Base-by-base conservation (phyloP, 208 protist species). In the Crithidia expoeki region DNA sequence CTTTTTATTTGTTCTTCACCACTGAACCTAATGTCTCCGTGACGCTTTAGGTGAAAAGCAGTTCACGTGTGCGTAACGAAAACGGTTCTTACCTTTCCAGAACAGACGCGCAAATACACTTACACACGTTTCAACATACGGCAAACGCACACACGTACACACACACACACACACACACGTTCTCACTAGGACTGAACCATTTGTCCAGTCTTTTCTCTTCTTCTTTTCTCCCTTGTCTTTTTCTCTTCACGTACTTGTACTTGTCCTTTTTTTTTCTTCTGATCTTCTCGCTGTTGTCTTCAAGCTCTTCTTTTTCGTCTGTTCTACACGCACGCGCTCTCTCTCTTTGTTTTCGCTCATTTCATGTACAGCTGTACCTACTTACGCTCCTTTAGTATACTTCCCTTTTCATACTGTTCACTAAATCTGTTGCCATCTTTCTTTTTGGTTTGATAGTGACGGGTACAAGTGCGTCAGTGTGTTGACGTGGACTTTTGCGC, bases 281-380 rank as follows among this genome's bases (percentile, higher is more conserved):
- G 23, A 12, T 59, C 27, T 59, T 40, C 40, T 58, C 30, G 34
- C 40, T 40, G 25, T 50, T 33, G 17, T 49, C 49, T 46, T 12
- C 33, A 33, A 17, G 46, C 23, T 62, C 12, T 52, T 25, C 38
- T 30, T 38, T 38, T 51, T 16, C 17, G 16, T 63, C 21, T 44
- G n/a, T 28, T 38, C 7, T 38, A 7, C n/a, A 27, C n/a, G n/a
- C n/a, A n/a, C n/a, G n/a, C n/a, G n/a, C n/a, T 11, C 34, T 57
- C 25, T 34, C 30, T 53, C 30, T 25, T 51, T 49, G 27, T 47
- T 61, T 65, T 34, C 25, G 28, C 33, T 61, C 9, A 1, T 65
- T 59, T 56, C 16, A 69, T 44, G 16, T 59, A 51, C 32, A 59
- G 58, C 19, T 44, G 46, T 74, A 68, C 74, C 52, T 74, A 67